A percentile compares a stretch with the other conserved stretches of the same genome.
phyloP scores from a whole-genome alignment of 768 basidiomycete species.

The Rhodotorula sphaerocarpa region DNA sequence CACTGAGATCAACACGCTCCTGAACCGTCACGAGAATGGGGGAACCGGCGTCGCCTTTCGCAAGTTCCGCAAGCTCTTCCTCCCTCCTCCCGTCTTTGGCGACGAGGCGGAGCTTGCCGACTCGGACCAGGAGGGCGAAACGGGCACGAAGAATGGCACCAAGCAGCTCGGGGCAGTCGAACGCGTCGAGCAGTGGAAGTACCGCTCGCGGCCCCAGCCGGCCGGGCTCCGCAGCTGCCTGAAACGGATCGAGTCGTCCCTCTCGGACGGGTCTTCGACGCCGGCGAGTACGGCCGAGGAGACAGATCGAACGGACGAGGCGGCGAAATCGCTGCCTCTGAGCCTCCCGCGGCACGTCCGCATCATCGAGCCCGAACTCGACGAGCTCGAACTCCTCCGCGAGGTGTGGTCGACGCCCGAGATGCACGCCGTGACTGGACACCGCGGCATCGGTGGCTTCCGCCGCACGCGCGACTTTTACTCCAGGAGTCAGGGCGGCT shows the following conservation, averaged over 20 bases:
- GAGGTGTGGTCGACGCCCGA: constrained; percentile 9
- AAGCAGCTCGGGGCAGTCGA: neutral
- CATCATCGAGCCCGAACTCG: constrained; percentile 15
- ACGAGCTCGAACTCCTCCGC: constrained; percentile 9
- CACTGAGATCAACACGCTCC: constrained; percentile 21
- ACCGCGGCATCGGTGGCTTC: constrained; percentile 22
- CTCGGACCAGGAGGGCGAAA: neutral
- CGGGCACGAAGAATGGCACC: no score
- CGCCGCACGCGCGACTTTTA: constrained; percentile 20
- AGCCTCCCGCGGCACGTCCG: constrained; percentile 14
- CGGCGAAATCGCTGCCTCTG: no score
- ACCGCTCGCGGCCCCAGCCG: constrained; percentile 1
- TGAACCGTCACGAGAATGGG: constrained; percentile 26
- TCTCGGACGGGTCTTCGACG: no score
- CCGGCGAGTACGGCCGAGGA: neutral
- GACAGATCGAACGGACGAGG: neutral
- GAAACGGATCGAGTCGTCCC: neutral
- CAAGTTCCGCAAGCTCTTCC: constrained; percentile 8
- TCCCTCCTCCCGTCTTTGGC: neutral
- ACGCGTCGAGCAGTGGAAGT: neutral
- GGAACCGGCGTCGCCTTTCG: constrained; percentile 10
- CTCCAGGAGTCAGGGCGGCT: constrained; percentile 11
- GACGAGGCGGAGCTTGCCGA: constrained; percentile 8
- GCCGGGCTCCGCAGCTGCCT: constrained; percentile 10
- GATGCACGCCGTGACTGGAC: constrained; percentile 5